Evolutionary conservation across 257 asterid genomes (phyloP).

Genomic region (Solanum dulcamara): DNA sequence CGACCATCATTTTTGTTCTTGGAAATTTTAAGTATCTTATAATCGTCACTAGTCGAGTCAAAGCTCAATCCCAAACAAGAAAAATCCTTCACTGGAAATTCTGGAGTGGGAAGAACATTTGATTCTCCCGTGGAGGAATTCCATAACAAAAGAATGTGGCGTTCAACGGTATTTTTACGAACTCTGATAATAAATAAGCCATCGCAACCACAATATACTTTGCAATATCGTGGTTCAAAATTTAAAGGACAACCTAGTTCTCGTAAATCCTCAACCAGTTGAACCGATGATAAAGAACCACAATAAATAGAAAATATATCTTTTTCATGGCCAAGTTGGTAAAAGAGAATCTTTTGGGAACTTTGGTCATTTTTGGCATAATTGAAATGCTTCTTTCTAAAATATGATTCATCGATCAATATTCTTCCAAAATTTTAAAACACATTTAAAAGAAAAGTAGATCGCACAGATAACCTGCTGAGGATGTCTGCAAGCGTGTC

Average conservation of each 20-base stretch:
- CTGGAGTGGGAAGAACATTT: too few relatives aligned
- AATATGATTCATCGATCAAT: neutral
- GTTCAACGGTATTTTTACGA: neutral
- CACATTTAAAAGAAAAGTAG: too few relatives aligned
- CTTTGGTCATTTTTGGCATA: neutral
- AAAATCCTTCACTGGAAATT: too few relatives aligned
- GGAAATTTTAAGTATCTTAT: too few relatives aligned
- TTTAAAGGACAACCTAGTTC: neutral
- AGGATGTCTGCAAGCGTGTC: neutral
- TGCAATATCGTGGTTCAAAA: neutral
- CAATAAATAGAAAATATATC: too few relatives aligned
- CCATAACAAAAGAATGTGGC: neutral
- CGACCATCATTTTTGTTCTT: too few relatives aligned
- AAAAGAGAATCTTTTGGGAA: neutral
- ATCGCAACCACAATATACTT: too few relatives aligned
- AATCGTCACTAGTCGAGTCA: too few relatives aligned
- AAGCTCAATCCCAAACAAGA: too few relatives aligned
- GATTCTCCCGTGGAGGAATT: neutral
- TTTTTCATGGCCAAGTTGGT: neutral
- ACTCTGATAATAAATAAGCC: neutral
- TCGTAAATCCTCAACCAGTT: neutral
- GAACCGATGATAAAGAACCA: neutral
- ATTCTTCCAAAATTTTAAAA: too few relatives aligned
- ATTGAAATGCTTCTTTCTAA: neutral
- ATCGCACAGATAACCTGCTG: too few relatives aligned